These are phyloP conservation scores for Exserohilum turcica DNA, from an alignment of 2,329 filamentous ascomycete species.

Conservation along the genomic window DNA sequence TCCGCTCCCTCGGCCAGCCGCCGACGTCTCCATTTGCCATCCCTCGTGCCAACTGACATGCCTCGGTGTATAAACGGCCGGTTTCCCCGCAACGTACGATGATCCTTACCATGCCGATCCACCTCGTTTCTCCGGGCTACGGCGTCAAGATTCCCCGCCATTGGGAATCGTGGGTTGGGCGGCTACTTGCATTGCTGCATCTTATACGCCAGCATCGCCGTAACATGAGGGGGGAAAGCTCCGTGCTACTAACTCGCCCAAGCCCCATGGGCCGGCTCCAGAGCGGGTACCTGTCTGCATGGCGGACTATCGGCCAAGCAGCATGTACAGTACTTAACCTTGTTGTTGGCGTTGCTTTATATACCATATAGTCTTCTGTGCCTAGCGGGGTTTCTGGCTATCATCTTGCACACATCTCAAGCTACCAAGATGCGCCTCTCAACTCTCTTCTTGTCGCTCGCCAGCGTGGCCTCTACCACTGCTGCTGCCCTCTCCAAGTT, in stretches of 20 bases:
- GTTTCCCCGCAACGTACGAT: slow-evolving; percentile 14
- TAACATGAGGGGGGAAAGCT: slow-evolving; percentile 8
- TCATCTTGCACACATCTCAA: slow-evolving; percentile 11
- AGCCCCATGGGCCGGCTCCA: slow-evolving; percentile 1
- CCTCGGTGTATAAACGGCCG: slow-evolving; percentile 14
- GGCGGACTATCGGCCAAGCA: background rate
- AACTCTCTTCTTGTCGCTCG: slow-evolving; percentile 31
- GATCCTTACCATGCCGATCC: slow-evolving; percentile 8
- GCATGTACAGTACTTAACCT: background rate
- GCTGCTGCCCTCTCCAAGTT: slow-evolving; percentile 32
- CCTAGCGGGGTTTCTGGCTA: background rate
- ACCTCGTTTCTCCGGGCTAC: slow-evolving; percentile 15
- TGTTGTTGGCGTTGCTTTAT: slow-evolving; percentile 16
- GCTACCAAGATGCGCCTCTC: slow-evolving; percentile 39
- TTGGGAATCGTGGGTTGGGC: slow-evolving; percentile 3
- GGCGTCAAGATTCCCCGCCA: slow-evolving; percentile 17
- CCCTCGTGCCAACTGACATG: background rate
- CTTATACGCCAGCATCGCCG: slow-evolving; percentile 1
- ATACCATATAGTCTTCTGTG: background rate
- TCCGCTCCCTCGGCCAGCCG: slow-evolving; percentile 9
- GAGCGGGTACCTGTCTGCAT: background rate
- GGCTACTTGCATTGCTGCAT: background rate
- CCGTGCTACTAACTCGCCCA: slow-evolving; percentile 6
- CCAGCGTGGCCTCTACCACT: slow-evolving; percentile 13
- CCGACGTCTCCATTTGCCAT: slow-evolving; percentile 2